These are phyloP conservation scores for Phialophora verrucosa DNA, from an alignment of 2,329 filamentous ascomycete genomes.

Conservation along the genomic window DNA sequence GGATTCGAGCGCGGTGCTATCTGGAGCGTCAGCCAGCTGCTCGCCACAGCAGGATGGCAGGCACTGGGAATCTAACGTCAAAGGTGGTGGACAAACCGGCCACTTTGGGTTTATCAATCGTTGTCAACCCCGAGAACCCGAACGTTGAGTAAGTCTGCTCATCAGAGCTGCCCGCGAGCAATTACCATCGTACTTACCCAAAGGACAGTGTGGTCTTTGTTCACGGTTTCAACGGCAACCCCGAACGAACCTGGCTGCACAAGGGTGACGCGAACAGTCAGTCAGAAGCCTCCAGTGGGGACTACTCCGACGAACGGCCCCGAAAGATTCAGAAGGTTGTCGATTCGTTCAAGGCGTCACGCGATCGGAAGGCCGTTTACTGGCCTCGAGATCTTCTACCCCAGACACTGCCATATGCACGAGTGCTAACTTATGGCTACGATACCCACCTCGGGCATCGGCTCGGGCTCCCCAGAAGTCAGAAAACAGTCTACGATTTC, in stretches of 20 bases:
- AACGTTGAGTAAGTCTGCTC: constrained; percentile 8
- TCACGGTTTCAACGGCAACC: constrained; percentile 46
- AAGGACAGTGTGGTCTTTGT: constrained; percentile 46
- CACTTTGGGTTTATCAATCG: constrained; percentile 4
- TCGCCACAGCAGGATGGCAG: not conserved
- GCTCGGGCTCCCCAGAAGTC: constrained; percentile 38
- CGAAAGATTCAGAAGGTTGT: constrained; percentile 18
- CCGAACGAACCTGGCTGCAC: constrained; percentile 46
- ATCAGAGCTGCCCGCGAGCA: not conserved
- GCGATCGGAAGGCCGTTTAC: constrained; percentile 7
- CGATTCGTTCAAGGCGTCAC: constrained; percentile 15
- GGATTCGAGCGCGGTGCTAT: not conserved
- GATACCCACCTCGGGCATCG: constrained; percentile 41
- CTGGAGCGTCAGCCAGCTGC: not conserved
- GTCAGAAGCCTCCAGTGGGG: not conserved
- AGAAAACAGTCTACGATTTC: constrained; percentile 44
- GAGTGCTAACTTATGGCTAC: constrained; percentile 38
- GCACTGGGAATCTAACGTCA: not conserved
- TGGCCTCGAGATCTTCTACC: constrained; percentile 33
- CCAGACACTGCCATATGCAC: constrained; percentile 24
- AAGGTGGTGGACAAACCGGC: constrained; percentile 2
- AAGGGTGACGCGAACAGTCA: constrained; percentile 15
- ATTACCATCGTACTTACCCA: not conserved
- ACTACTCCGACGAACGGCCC: constrained; percentile 3
- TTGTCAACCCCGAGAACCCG: constrained; percentile 5